phyloP scores from a whole-genome alignment of 495 filamentous ascomycete genomes.

The Hyaloscypha hepaticicola region DNA sequence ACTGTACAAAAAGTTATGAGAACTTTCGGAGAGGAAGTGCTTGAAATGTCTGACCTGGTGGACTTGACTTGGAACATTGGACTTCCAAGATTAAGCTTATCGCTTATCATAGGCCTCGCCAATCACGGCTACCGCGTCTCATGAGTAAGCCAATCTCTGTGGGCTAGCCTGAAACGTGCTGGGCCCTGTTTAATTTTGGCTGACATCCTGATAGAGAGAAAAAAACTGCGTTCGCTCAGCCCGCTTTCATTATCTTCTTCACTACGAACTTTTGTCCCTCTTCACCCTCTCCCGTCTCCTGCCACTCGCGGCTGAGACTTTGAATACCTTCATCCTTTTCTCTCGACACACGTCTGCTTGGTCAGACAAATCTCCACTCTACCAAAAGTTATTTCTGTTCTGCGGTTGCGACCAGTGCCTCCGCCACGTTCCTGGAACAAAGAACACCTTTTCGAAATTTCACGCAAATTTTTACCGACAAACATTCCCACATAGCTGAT shows the following conservation, averaged over 20 bases:
- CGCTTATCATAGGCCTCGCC: neutral
- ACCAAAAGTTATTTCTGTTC: constrained; percentile 12
- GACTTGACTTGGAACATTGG: too few relatives aligned
- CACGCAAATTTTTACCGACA: constrained; percentile 23
- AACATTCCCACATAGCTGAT: constrained; percentile 4
- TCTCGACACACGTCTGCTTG: constrained; percentile 18
- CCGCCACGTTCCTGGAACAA: constrained; percentile 25
- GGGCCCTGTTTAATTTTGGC: constrained; percentile 8
- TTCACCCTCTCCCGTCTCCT: constrained; percentile 22
- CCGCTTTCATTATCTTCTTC: constrained; percentile 7
- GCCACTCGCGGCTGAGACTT: constrained; percentile 33
- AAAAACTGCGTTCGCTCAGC: constrained; percentile 15
- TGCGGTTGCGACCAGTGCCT: constrained; percentile 21
- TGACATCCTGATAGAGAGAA: constrained; percentile 15
- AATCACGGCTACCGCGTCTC: neutral
- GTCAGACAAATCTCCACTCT: constrained; percentile 31
- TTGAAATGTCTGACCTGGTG: too few relatives aligned
- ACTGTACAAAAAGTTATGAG: too few relatives aligned
- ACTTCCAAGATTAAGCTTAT: too few relatives aligned
- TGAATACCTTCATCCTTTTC: constrained; percentile 14
- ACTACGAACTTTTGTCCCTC: constrained; percentile 8
- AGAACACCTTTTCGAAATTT: constrained; percentile 29
- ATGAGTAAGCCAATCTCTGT: constrained; percentile 5
- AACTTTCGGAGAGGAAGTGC: too few relatives aligned
- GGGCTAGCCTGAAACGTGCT: constrained; percentile 10